Base-by-base conservation (phyloP, 73 alveolate species). In the Paramecium biaurelia region DNA sequence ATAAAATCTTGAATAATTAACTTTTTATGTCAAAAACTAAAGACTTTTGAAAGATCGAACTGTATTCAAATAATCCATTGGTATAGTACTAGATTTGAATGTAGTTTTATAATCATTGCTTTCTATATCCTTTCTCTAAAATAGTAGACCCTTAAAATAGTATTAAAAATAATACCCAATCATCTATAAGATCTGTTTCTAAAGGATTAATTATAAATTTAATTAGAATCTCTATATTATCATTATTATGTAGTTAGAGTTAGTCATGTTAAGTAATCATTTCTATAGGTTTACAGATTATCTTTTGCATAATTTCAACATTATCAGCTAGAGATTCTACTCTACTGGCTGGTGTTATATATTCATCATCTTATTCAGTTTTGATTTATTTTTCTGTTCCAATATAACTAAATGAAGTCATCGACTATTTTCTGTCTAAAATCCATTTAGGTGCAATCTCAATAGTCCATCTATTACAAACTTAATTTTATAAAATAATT, bases 271-370 rank as follows among this genome's bases (percentile, higher is more conserved):
- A 26, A 30, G 49, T 14, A 26, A 63, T 12, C 84, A 63, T 63
- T 63, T 63, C 84, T 26, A 63, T 20, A 7, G 84, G 84, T 7
- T 63, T 63, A 20, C 84, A 63, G 20, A 63, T 26, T 10, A 63
- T 63, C 26, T 32, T 63, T 20, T 63, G 26, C 43, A 63, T n/a
- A 63, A 63, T 63, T 20, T 63, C 84, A 23, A 63, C 47, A 63
- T 32, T 26, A 26, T 63, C 84, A 63, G 84, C 49, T 6, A 63
- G 53, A 11, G 84, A 63, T 26, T 63, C 84, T 26, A 63, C 47
- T 26, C 26, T 63, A 63, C 84, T 63, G 45, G 84, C 84, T 63
- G 84, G 84, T 63, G 84, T 63, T 63, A 63, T 63, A 32, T 63
- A 26, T 63, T 63, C 84, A 26, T 63, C 84, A 11, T 63, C 84